Evolutionary conservation across 202 grass and related monocot genomes (phyloP).

Genomic region (Schoenoplectus tabernaemontani): DNA sequence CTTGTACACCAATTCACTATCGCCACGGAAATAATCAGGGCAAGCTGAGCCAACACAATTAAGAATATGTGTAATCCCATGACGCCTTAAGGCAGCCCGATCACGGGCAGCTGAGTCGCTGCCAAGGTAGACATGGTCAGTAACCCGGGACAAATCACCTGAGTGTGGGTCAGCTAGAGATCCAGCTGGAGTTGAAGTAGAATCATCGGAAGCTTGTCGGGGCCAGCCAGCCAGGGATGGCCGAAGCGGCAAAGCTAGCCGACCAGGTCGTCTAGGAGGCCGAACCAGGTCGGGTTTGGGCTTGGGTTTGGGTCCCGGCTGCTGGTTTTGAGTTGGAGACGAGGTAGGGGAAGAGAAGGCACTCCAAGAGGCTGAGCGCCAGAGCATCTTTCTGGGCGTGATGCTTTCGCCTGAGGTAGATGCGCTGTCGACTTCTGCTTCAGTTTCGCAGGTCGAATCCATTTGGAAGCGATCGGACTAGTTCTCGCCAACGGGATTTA

Average conservation of each 20-base stretch:
- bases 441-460: background rate
- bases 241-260: conserved; percentile 27
- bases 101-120: conserved; percentile 39
- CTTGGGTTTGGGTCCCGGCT: conserved; percentile 2
- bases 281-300: background rate
- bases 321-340: background rate
- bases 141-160: conserved; percentile 30
- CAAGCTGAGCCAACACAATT: conserved; percentile 43
- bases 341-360: conserved; percentile 23
- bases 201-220: conserved; percentile 32
- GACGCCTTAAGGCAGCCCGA: conserved; percentile 28
- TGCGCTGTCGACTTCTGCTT: conserved; percentile 8
- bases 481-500: background rate
- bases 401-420: conserved; percentile 12
- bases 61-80: conserved; percentile 46
- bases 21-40: conserved; percentile 35
- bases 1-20: conserved; percentile 27
- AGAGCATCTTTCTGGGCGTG: conserved; percentile 30
- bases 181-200: background rate
- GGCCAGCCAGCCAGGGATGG: conserved; percentile 28
- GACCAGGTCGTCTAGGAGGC: conserved; percentile 17
- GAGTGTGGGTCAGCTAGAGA: conserved; percentile 8
- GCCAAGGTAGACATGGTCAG: conserved; percentile 40
- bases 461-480: background rate
- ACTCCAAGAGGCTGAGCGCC: conserved; percentile 39